A percentile compares a stretch with the other conserved stretches of the same genome.
These are phyloP conservation scores for Nymphaea colorata DNA, from an alignment of 164 flowering plant genomes.

Conservation along the genomic window DNA sequence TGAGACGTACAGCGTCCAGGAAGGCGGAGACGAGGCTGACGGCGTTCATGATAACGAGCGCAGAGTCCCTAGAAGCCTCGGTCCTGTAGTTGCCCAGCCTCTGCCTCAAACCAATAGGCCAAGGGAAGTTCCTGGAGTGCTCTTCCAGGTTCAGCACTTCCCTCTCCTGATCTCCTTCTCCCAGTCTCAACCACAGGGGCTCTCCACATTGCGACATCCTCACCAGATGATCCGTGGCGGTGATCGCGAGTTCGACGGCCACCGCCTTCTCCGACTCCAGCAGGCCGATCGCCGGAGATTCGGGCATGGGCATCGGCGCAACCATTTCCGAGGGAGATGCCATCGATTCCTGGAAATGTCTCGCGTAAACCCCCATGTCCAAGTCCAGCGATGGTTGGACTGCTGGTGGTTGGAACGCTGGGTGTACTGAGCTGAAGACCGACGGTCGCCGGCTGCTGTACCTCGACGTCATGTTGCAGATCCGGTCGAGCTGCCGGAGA, in stretches of 20 bases:
- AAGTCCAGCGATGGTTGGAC: conserved; percentile 57
- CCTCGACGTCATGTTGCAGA: conserved; percentile 40
- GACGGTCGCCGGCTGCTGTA: conserved; percentile 40
- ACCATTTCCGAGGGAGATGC: conserved; percentile 22
- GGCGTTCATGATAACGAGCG: conserved; percentile 83
- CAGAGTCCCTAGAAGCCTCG: conserved; percentile 59
- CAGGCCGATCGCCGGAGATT: conserved; percentile 11
- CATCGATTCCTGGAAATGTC: conserved; percentile 43
- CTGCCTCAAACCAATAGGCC: conserved; percentile 37
- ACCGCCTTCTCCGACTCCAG: conserved; percentile 66
- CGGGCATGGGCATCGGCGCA: conserved; percentile 29
- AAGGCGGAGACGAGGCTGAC: conserved; percentile 75
- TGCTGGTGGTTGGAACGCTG: conserved; percentile 9
- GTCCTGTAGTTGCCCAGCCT: conserved; percentile 29
- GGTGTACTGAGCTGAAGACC: conserved; percentile 19
- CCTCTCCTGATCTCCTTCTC: conserved; percentile 18
- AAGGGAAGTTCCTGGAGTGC: conserved; percentile 56
- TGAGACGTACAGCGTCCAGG: conserved; percentile 67
- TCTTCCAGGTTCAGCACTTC: conserved; percentile 65
- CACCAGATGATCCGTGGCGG: conserved; percentile 49
- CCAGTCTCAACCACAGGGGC: conserved; percentile 56
- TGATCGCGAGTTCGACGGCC: conserved; percentile 64
- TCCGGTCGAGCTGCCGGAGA: conserved; percentile 58
- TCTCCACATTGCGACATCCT: conserved; percentile 48
- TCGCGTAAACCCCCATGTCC: conserved; percentile 57